These are phyloP conservation scores for Annona cherimola DNA, from an alignment of 164 flowering plant species.

Conservation along the genomic window DNA sequence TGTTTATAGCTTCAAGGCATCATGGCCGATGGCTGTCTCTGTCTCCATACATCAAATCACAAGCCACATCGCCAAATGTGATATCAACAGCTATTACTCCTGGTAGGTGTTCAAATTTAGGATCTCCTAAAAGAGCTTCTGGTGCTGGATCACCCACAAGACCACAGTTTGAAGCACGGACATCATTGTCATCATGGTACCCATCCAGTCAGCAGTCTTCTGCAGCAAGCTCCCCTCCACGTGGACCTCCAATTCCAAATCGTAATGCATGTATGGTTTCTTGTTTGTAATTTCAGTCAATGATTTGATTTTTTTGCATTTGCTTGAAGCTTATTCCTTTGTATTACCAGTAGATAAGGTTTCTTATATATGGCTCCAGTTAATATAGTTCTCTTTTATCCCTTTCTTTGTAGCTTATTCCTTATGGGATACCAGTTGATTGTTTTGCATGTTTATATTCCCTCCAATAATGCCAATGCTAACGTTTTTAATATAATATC, in stretches of 20 bases:
- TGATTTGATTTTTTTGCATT: too few species aligned
- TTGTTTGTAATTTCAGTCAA: too few species aligned
- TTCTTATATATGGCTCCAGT: background rate
- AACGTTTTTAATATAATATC: background rate
- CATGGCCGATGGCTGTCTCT: slow-evolving; percentile 50
- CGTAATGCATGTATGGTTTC: background rate
- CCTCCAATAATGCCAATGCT: background rate
- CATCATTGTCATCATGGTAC: slow-evolving; percentile 60
- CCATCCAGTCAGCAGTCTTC: slow-evolving; percentile 94
- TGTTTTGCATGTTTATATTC: background rate
- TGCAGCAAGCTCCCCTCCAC: slow-evolving; percentile 93
- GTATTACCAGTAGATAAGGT: too few species aligned
- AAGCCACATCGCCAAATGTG: slow-evolving; percentile 62
- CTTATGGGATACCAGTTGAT: background rate
- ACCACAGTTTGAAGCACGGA: slow-evolving; percentile 43
- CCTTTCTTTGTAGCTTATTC: background rate
- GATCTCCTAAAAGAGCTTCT: slow-evolving; percentile 58
- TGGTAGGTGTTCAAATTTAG: slow-evolving; percentile 55
- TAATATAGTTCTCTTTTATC: background rate
- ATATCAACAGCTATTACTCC: slow-evolving; percentile 66
- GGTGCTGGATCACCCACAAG: slow-evolving; percentile 64
- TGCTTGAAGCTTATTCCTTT: too few species aligned
- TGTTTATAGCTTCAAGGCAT: slow-evolving; percentile 41
- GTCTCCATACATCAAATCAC: slow-evolving; percentile 76
- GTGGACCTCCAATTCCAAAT: slow-evolving; percentile 67